Evolutionary conservation across 2,329 filamentous ascomycete genomes (phyloP).

Genomic region (Fusarium equiseti): DNA sequence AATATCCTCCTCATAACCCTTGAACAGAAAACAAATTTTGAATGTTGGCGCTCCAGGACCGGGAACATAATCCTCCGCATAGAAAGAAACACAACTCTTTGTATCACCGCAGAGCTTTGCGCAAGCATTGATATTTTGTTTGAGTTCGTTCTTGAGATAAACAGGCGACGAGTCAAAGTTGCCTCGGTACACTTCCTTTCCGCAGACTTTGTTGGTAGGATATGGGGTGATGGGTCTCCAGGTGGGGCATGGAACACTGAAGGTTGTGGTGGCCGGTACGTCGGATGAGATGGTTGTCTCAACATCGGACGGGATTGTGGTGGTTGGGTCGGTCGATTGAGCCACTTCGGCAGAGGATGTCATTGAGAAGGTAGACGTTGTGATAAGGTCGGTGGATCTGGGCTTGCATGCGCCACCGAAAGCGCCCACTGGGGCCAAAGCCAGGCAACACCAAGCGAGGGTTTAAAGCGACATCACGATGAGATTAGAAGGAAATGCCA

Average conservation of each 20-base stretch:
- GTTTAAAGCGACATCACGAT: background rate
- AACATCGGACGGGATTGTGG: fast-evolving
- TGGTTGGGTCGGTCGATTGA: background rate
- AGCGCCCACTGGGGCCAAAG: background rate
- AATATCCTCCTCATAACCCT: background rate
- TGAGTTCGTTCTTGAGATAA: background rate
- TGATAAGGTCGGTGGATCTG: background rate
- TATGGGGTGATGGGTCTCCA: background rate
- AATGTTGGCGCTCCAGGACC: background rate
- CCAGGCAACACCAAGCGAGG: background rate
- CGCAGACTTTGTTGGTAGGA: constrained; percentile 4
- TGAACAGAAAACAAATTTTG: constrained; percentile 4
- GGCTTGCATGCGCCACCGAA: constrained; percentile 13
- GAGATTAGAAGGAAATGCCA: no score
- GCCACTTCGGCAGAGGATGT: fast-evolving
- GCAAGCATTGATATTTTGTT: background rate
- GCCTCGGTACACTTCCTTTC: background rate
- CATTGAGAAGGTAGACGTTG: fast-evolving
- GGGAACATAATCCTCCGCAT: background rate
- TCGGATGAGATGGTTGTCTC: background rate
- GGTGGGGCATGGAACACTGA: background rate
- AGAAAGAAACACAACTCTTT: constrained; percentile 1
- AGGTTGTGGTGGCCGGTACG: background rate
- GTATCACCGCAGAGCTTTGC: constrained; percentile 9
- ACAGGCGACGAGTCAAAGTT: background rate